Evolutionary conservation across 768 basidiomycete species (phyloP).

Genomic region (Pulveroboletus sp.): DNA sequence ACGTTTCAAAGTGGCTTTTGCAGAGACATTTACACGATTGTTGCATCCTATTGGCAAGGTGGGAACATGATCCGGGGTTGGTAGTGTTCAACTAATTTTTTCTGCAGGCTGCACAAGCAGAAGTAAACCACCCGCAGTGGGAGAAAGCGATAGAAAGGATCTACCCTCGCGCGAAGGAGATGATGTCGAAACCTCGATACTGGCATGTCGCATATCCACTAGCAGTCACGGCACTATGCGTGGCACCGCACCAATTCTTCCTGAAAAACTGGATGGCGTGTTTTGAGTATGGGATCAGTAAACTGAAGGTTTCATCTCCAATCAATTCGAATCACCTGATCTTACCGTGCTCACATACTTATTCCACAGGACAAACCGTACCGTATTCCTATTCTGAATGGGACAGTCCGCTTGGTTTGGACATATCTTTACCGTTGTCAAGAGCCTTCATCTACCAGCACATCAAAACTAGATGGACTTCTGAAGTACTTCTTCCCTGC

Average conservation of each 20-base stretch:
- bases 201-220: constrained; percentile 86
- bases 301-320: constrained; percentile 62
- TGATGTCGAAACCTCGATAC: constrained; percentile 86
- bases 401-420: constrained; percentile 81
- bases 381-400: constrained; percentile 71
- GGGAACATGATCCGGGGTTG: not conserved
- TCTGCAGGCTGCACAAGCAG: constrained; percentile 82
- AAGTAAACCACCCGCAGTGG: constrained; percentile 95
- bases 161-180: constrained; percentile 74
- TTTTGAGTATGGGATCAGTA: constrained; percentile 67
- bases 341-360: constrained; percentile 1
- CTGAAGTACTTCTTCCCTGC: constrained; percentile 77
- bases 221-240: constrained; percentile 77
- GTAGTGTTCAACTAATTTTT: not conserved
- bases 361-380: constrained; percentile 66
- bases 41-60: constrained; percentile 90
- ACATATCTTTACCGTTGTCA: constrained; percentile 93
- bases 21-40: constrained; percentile 70
- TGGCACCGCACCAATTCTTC: constrained; percentile 83
- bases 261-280: constrained; percentile 73
- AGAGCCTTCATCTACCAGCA: constrained; percentile 76
- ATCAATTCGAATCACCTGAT: not conserved
- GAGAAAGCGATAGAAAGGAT: constrained; percentile 85
- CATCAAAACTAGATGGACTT: constrained; percentile 70
- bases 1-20: constrained; percentile 78